Conservation (phyloP, 1,284 basidiomycete species). For the Ustilago sp. region DNA sequence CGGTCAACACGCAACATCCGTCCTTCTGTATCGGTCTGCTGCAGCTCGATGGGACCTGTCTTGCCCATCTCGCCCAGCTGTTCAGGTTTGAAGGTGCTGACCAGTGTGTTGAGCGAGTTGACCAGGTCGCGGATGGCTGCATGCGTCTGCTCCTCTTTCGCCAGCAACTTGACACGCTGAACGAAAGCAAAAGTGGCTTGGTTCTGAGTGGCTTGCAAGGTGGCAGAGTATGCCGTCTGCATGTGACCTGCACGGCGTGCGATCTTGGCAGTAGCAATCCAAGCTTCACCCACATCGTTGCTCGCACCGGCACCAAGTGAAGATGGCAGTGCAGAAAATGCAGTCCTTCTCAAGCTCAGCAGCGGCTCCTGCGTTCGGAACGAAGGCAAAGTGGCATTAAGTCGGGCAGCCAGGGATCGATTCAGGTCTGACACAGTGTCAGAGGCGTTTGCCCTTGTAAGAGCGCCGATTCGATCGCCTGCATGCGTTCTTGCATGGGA, state of each 20-base stretch:
- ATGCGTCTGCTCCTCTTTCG: slow-evolving; percentile 82
- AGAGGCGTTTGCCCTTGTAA: slow-evolving; percentile 70
- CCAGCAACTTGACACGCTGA: slow-evolving; percentile 89
- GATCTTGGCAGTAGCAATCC: slow-evolving; percentile 93
- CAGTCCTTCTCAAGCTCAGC: slow-evolving; percentile 88
- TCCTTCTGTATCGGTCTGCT: slow-evolving; percentile 31
- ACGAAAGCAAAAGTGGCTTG: slow-evolving; percentile 85
- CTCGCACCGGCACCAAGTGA: slow-evolving; percentile 12
- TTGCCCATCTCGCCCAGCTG: slow-evolving; percentile 23
- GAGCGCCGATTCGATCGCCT: slow-evolving; percentile 19
- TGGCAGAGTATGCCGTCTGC: slow-evolving; percentile 97
- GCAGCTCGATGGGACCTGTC: slow-evolving; percentile 33
- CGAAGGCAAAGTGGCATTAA: slow-evolving; percentile 84
- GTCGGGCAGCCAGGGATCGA: slow-evolving; percentile 74
- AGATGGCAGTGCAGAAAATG: slow-evolving; percentile 73
- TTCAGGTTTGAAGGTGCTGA: slow-evolving; percentile 35
- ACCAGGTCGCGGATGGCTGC: slow-evolving; percentile 90
- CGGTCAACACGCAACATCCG: slow-evolving; percentile 32
- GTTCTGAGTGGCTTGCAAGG: slow-evolving; percentile 86
- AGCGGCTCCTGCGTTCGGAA: slow-evolving; percentile 93
- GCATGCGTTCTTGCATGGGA: slow-evolving; percentile 23
- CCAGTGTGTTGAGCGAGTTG: slow-evolving; percentile 75
- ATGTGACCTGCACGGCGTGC: slow-evolving; percentile 93
- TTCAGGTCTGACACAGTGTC: slow-evolving; percentile 50
- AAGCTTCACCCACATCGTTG: slow-evolving; percentile 72